Conservation (phyloP, 2,329 filamentous ascomycete species). For the Aspergillus vadensis region DNA sequence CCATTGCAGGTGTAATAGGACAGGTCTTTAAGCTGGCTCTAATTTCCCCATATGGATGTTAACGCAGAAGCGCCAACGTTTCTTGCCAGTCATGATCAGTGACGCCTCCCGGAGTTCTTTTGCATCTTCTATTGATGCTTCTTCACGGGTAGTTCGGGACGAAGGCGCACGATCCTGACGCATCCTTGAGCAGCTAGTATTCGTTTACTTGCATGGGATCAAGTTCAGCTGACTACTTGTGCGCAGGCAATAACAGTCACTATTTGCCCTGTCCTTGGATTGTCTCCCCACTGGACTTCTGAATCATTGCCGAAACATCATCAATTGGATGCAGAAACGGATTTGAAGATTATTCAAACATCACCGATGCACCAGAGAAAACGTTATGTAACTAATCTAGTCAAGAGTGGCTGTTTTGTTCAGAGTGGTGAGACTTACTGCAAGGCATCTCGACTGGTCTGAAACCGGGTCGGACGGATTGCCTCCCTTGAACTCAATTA, state of each 20-base stretch:
- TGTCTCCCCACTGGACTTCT: background rate
- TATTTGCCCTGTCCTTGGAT: background rate
- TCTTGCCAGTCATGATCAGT: no score
- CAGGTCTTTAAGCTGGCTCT: background rate
- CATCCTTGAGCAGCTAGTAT: slow-evolving; percentile 13
- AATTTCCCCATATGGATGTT: background rate
- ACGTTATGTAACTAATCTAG: background rate
- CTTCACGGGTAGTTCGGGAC: slow-evolving; percentile 10
- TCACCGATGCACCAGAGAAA: background rate
- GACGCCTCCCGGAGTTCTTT: background rate
- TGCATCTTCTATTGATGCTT: background rate
- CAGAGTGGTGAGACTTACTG: slow-evolving; percentile 19
- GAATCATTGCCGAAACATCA: no score
- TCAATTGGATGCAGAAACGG: no score
- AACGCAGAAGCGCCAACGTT: no score
- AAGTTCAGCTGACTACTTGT: background rate
- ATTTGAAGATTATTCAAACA: background rate
- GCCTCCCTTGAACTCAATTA: slow-evolving; percentile 13
- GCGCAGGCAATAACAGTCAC: background rate
- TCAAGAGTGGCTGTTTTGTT: background rate
- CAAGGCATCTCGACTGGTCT: slow-evolving; percentile 23
- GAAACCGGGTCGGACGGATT: slow-evolving; percentile 18
- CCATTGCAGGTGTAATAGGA: background rate
- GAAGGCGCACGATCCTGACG: slow-evolving; percentile 7
- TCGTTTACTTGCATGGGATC: no score